A percentile compares a stretch with the other conserved stretches of the same genome.
Conservation (phyloP, 192 early-diverging fungal genomes). For the Coemansia sp. region DNA sequence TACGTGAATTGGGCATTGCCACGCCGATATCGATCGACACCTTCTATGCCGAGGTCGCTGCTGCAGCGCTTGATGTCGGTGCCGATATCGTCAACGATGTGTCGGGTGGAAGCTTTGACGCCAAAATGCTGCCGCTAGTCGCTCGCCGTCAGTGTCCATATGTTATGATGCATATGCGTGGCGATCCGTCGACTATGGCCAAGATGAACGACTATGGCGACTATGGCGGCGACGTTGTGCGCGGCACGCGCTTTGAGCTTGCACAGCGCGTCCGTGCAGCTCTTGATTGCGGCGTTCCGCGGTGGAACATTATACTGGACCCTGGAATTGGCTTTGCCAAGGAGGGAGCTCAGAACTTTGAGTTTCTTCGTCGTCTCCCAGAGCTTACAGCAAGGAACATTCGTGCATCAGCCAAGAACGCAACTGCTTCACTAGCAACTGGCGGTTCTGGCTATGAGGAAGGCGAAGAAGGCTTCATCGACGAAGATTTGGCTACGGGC, state of each 20-base stretch:
- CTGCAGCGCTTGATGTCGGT: conserved; percentile 83
- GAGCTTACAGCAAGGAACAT: conserved; percentile 54
- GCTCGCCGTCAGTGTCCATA: conserved; percentile 80
- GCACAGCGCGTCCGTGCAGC: conserved; percentile 67
- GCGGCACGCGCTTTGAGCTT: conserved; percentile 72
- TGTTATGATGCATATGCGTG: conserved; percentile 99
- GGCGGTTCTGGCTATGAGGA: conserved; percentile 17
- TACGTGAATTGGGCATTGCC: conserved; percentile 64
- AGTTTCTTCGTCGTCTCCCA: conserved; percentile 73
- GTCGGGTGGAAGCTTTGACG: conserved; percentile 80
- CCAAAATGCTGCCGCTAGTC: conserved; percentile 76
- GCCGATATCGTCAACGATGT: conserved; percentile 96
- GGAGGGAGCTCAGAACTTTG: conserved; percentile 81
- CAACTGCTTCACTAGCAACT: not conserved
- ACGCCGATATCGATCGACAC: conserved; percentile 93
- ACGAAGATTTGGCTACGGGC: conserved; percentile 44
- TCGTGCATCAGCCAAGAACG: conserved; percentile 18
- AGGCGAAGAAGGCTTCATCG: conserved; percentile 42
- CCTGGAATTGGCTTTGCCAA: conserved; percentile 99
- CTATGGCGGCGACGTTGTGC: conserved; percentile 68
- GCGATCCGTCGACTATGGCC: conserved; percentile 85
- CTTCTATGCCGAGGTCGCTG: conserved; percentile 81
- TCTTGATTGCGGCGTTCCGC: conserved; percentile 75
- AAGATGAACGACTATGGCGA: conserved; percentile 71
- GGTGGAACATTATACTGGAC: conserved; percentile 98